Percentiles rank a stretch among this genome's conserved stretches.
Evolutionary conservation across 73 alveolate species (phyloP).

Genomic region (Paramecium caudatum): DNA sequence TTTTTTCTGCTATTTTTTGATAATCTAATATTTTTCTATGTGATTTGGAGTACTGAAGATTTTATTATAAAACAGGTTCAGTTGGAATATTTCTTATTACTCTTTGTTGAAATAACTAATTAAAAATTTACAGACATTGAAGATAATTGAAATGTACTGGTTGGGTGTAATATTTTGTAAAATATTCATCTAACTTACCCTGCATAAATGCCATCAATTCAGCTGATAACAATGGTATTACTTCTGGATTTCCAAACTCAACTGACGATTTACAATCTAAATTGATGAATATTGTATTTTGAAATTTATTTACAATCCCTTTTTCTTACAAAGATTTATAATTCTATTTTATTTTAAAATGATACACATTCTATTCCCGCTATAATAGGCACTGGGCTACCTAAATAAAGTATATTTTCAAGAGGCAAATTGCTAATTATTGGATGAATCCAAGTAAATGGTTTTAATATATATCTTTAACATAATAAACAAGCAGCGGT

Average conservation of each 20-base stretch:
- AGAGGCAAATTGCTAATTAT: conserved; percentile 17
- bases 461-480: conserved; percentile 9
- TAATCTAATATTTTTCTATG: not conserved
- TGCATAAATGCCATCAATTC: conserved; percentile 22
- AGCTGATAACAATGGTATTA: conserved; percentile 46
- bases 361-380: conserved; percentile 26
- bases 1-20: not conserved
- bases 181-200: not conserved
- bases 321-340: not conserved
- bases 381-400: conserved; percentile 62
- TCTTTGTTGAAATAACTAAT: conserved; percentile 1
- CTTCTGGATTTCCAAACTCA: not conserved
- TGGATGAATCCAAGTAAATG: conserved; percentile 66
- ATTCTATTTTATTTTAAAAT: not conserved
- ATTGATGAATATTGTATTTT: not conserved
- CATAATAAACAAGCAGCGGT: conserved; percentile 13
- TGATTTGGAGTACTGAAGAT: not conserved
- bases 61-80: conserved; percentile 9
- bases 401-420: conserved; percentile 9
- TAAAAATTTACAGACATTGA: conserved; percentile 6
- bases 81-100: conserved; percentile 13
- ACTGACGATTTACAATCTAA: not conserved
- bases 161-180: not conserved
- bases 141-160: not conserved
- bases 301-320: conserved; percentile 2